Evolutionary conservation across 1,284 basidiomycete species (phyloP).

Genomic region (Rhodotorula sp.): DNA sequence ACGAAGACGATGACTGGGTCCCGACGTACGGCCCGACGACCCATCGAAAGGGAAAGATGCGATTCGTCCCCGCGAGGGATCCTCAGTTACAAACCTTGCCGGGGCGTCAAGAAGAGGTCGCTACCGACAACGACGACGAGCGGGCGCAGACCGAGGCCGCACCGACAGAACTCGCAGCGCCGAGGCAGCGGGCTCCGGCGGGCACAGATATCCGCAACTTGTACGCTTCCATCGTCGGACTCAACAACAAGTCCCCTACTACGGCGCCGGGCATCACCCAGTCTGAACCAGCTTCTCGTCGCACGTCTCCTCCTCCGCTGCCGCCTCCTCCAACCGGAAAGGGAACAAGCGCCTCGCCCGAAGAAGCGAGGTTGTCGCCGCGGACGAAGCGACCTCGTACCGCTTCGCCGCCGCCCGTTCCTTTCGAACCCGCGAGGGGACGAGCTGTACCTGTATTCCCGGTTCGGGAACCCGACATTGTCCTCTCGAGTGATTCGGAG

Average conservation of each 20-base stretch:
- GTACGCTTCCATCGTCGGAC: conserved; percentile 21
- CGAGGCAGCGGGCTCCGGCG: background rate
- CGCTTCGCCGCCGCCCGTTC: no score
- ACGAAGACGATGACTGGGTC: conserved; percentile 21
- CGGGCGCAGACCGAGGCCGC: background rate
- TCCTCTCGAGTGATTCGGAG: conserved; percentile 10
- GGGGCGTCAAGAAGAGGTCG: background rate
- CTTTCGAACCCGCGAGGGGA: no score
- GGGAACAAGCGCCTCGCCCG: background rate
- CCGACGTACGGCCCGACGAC: conserved; percentile 29
- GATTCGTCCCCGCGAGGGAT: conserved; percentile 19
- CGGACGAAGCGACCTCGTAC: background rate
- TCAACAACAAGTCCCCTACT: background rate
- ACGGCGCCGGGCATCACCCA: background rate
- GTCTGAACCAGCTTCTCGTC: background rate
- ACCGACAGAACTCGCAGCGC: background rate
- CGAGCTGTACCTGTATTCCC: background rate
- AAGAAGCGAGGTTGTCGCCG: background rate
- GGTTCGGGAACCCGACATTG: conserved; percentile 7
- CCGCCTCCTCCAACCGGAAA: no score
- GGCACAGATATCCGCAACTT: conserved; percentile 9
- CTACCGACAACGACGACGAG: background rate
- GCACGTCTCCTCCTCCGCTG: background rate
- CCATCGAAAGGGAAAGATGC: conserved; percentile 13
- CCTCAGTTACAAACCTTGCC: conserved; percentile 5